Evolutionary conservation across 1,284 basidiomycete genomes (phyloP).

Genomic region (Microbotryum scabiosae): DNA sequence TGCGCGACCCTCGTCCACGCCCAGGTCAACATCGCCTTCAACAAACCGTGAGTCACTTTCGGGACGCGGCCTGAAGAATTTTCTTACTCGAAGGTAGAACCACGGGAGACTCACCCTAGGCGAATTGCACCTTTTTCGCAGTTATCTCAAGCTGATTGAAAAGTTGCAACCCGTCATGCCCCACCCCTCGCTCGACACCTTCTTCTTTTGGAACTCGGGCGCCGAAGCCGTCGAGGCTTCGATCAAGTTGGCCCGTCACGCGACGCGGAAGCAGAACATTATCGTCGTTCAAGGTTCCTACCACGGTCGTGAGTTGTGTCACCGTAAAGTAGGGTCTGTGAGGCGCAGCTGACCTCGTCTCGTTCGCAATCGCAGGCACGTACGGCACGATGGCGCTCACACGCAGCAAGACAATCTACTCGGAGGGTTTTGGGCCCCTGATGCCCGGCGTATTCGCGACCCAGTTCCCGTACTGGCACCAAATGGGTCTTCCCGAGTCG

Average conservation of each 20-base stretch:
- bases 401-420: conserved; percentile 83
- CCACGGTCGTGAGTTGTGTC: conserved; percentile 54
- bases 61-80: too few species aligned
- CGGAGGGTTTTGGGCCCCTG: conserved; percentile 63
- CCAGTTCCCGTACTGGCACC: conserved; percentile 91
- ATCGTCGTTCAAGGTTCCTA: conserved; percentile 84
- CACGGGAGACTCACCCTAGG: too few species aligned
- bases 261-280: conserved; percentile 75
- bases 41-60: conserved; percentile 45
- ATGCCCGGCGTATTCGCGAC: conserved; percentile 79
- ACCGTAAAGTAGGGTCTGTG: conserved; percentile 36
- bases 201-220: conserved; percentile 85
- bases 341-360: not conserved
- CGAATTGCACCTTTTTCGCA: too few species aligned
- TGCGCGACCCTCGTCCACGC: conserved; percentile 71
- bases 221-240: conserved; percentile 81
- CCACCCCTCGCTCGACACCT: conserved; percentile 76
- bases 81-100: too few species aligned
- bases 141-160: conserved; percentile 64
- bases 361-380: conserved; percentile 27
- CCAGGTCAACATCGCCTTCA: conserved; percentile 69
- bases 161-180: conserved; percentile 64
- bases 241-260: conserved; percentile 62
- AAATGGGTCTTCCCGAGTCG: conserved; percentile 56
- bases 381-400: conserved; percentile 76